Base-by-base conservation (phyloP, 2,329 filamentous ascomycete species). In the Penicillium glabrum region DNA sequence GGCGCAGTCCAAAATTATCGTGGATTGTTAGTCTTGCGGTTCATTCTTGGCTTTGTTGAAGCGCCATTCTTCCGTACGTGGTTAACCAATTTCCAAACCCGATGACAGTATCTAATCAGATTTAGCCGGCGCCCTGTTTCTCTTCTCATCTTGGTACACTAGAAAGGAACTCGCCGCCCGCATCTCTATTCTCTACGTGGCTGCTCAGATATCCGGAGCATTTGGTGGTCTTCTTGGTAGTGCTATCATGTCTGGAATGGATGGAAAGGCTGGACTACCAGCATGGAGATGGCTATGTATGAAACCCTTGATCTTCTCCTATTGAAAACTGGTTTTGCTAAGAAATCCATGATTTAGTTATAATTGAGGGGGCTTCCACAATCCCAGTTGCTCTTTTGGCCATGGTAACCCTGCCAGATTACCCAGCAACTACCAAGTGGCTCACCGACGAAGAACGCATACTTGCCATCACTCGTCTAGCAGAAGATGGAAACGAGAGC, bases 311-410 rank as follows among this genome's bases (percentile, higher is more conserved):
- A 31, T 23, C 27, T 31, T 6, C 31, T 6, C 21, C 26, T 76
- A 19, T 19, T 19, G 19, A 19, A 19, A 19, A 19, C 1, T 19
- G 19, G 19, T 19, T 19, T 19, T 19, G 19, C 51, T 53, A 24
- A 75, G 3, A 24, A 27, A 33, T 87, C 73, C 27, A 68, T 68
- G 72, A 78, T 86, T 13, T 87, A 83, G 83, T 89, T 73, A 86
- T 91, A 53, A 85, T 90, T 39, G 88, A 91, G 70, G 88, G 88
- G 24, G 77, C 80, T 16, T 80, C 88, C 57, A 90, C 88, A 1
- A 71, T 90, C 24, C 76, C 75, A 6, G 78, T 90, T 27, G 87
- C 88, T 14, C 68, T 85, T 6, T 64, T 70, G 1, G 79, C 85
- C 1, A 81, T 80, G 67, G 85, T 84, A 63, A 73, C 90, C 29